Evolutionary conservation across 345 rosid species (phyloP).

Genomic region (Microcos paniculata): DNA sequence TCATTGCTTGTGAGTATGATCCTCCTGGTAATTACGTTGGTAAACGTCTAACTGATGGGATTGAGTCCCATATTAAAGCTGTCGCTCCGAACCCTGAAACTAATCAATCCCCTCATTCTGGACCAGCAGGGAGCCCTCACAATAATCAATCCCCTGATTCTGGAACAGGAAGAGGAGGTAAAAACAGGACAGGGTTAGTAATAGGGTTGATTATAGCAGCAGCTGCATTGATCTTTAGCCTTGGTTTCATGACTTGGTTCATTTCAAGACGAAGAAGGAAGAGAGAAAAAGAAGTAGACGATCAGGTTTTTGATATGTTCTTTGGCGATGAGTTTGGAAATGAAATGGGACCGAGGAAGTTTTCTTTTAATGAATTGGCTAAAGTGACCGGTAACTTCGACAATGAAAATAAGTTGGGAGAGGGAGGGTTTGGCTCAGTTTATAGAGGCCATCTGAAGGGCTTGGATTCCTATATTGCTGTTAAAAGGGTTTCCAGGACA

Average conservation of each 20-base stretch:
- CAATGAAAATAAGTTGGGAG: constrained; percentile 17
- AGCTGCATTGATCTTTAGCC: neutral
- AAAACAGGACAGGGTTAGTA: neutral
- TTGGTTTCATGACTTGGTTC: neutral
- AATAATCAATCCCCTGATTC: neutral
- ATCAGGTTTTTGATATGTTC: neutral
- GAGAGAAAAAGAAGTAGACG: neutral
- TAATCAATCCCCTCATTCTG: neutral
- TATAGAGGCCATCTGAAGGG: constrained; percentile 17
- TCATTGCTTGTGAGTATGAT: constrained; percentile 54
- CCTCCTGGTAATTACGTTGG: constrained; percentile 41
- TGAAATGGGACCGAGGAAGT: constrained; percentile 8
- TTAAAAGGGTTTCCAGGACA: constrained; percentile 18
- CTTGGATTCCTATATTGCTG: neutral
- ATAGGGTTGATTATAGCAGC: neutral
- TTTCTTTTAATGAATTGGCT: constrained; percentile 5
- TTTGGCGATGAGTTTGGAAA: neutral
- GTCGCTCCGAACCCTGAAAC: no score
- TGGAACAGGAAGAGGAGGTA: neutral
- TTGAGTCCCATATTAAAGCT: neutral
- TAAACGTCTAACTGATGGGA: neutral
- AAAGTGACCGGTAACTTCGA: neutral
- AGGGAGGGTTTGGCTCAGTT: constrained; percentile 28
- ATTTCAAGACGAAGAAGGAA: neutral
- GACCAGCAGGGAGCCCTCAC: no score